Evolutionary conservation across 768 basidiomycete species (phyloP).

Genomic region (Pseudohyphozyma bogoriensis): DNA sequence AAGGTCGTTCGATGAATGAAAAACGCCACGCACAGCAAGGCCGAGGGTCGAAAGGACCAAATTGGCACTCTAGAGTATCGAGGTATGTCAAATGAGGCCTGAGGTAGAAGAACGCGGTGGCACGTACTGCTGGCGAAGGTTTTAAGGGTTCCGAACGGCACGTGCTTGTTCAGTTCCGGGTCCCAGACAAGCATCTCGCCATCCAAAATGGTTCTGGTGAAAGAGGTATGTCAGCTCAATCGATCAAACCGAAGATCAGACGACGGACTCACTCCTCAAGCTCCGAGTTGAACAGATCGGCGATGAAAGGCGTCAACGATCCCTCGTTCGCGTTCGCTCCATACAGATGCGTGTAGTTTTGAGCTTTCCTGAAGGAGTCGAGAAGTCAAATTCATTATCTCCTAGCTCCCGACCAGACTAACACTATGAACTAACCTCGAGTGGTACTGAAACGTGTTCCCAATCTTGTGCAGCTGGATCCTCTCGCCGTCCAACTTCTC

Average conservation of each 20-base stretch:
- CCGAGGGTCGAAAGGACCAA: conserved; percentile 58
- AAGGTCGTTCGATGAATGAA: background rate
- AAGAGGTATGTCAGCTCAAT: background rate
- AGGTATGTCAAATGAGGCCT: conserved; percentile 5
- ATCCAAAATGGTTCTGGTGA: conserved; percentile 72
- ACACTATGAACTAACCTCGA: conserved; percentile 52
- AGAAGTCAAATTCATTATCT: too few species aligned
- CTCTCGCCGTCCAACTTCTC: conserved; percentile 97
- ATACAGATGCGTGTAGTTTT: conserved; percentile 83
- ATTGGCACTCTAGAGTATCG: conserved; percentile 47
- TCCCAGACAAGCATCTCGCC: conserved; percentile 99
- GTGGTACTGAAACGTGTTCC: conserved; percentile 83
- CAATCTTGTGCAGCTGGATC: conserved; percentile 88
- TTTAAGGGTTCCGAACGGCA: conserved; percentile 89
- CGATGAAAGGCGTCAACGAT: conserved; percentile 79
- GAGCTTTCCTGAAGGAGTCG: conserved; percentile 71
- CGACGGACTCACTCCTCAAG: conserved; percentile 60
- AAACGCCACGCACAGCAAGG: conserved; percentile 68
- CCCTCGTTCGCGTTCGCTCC: conserved; percentile 60
- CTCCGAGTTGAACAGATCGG: conserved; percentile 59
- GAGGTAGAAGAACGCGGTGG: background rate
- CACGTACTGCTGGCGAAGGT: conserved; percentile 70
- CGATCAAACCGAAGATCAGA: background rate
- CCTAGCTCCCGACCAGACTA: background rate
- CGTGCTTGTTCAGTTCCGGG: conserved; percentile 70